Conservation (phyloP, 2,329 filamentous ascomycete species). For the Ciborinia camelliae region DNA sequence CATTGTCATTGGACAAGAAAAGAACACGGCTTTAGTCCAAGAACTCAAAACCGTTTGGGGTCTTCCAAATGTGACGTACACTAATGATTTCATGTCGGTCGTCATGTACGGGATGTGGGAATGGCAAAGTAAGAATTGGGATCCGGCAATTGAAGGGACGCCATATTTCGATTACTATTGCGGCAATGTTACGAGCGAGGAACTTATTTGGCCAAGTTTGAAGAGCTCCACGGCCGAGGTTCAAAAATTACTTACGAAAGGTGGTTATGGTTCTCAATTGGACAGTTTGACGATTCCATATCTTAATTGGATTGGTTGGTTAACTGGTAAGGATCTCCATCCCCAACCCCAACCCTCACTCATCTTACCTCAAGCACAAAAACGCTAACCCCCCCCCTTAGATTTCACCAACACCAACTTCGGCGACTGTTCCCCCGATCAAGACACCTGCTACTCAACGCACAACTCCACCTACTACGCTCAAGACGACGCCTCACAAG, state of each 20-base stretch:
- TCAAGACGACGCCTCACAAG: slow-evolving; percentile 42
- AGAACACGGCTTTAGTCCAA: slow-evolving; percentile 38
- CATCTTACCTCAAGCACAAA: not conserved
- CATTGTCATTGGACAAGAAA: slow-evolving; percentile 50
- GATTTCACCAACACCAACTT: slow-evolving; percentile 4
- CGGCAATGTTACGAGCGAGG: slow-evolving; percentile 49
- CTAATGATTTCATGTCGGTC: slow-evolving; percentile 50
- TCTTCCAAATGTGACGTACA: slow-evolving; percentile 42
- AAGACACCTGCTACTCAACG: slow-evolving; percentile 51
- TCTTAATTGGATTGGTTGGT: slow-evolving; percentile 56
- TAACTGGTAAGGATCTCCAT: slow-evolving; percentile 34
- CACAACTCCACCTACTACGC: slow-evolving; percentile 48
- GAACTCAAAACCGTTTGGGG: slow-evolving; percentile 54
- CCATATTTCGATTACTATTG: slow-evolving; percentile 52
- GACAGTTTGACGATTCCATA: slow-evolving; percentile 46
- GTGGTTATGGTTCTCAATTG: slow-evolving; percentile 46
- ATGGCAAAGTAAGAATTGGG: slow-evolving; percentile 60
- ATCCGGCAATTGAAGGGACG: slow-evolving; percentile 48
- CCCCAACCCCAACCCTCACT: too few relatives aligned
- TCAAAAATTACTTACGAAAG: slow-evolving; percentile 44
- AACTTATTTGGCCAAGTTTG: slow-evolving; percentile 57
- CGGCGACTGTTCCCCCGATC: slow-evolving; percentile 31
- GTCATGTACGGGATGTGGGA: slow-evolving; percentile 44
- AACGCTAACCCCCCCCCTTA: not conserved
- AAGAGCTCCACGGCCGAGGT: slow-evolving; percentile 64